Evolutionary conservation across 1,139 yeast genomes (phyloP).

Genomic region (Suhomyces taliae): DNA sequence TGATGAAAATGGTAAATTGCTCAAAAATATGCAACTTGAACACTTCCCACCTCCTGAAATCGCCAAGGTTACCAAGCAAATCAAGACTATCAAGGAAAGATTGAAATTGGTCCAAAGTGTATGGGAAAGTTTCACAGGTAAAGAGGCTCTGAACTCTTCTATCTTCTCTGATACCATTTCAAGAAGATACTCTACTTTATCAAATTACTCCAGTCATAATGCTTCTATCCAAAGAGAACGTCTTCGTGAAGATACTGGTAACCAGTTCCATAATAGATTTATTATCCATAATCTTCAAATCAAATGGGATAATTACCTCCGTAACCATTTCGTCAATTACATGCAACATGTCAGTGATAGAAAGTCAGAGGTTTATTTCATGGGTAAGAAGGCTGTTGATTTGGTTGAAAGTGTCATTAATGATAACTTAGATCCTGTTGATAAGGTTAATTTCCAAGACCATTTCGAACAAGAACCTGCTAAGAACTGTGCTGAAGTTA

Average conservation of each 20-base stretch:
- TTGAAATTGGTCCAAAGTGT: slow-evolving; percentile 25
- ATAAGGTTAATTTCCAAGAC: slow-evolving; percentile 16
- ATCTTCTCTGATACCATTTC: slow-evolving; percentile 6
- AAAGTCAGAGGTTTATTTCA: slow-evolving; percentile 56
- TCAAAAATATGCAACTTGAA: slow-evolving; percentile 9
- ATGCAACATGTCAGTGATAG: slow-evolving; percentile 60
- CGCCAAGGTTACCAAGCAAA: slow-evolving; percentile 23
- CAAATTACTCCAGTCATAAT: slow-evolving; percentile 30
- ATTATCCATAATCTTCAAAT: slow-evolving; percentile 74
- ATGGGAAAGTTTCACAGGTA: slow-evolving; percentile 19
- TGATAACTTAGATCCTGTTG: slow-evolving; percentile 16
- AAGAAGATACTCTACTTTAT: slow-evolving; percentile 18
- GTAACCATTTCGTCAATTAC: slow-evolving; percentile 64
- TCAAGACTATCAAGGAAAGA: slow-evolving; percentile 35
- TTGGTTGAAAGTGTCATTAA: slow-evolving; percentile 48
- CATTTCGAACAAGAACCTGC: slow-evolving; percentile 13
- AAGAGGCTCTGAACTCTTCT: slow-evolving; percentile 16
- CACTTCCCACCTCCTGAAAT: slow-evolving; percentile 11
- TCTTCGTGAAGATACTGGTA: slow-evolving; percentile 29
- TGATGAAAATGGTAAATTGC: slow-evolving; percentile 26
- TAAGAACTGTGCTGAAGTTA: slow-evolving; percentile 32
- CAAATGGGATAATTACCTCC: slow-evolving; percentile 73
- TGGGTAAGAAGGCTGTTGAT: slow-evolving; percentile 71
- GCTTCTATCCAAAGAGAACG: slow-evolving; percentile 31
- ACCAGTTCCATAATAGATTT: slow-evolving; percentile 69